phyloP scores from a whole-genome alignment of 345 rosid genomes.

The Boechera stricta region DNA sequence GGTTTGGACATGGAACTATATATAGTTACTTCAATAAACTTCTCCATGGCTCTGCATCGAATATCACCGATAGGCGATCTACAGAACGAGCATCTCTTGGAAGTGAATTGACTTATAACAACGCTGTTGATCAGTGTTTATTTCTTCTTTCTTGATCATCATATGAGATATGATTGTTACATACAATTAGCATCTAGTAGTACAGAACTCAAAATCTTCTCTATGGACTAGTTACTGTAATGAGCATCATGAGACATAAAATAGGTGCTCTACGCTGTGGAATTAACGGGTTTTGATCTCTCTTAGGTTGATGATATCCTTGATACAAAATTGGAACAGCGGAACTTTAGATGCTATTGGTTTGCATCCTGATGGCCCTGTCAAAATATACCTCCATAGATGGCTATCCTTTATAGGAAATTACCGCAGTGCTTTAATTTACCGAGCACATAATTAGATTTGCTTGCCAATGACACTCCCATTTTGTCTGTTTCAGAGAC shows the following conservation, averaged over 20 bases:
- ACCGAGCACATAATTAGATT: not conserved
- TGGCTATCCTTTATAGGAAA: not conserved
- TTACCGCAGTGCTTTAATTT: not conserved
- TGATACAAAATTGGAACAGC: slow-evolving; percentile 71
- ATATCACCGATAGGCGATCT: too few relatives aligned
- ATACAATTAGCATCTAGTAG: not conserved
- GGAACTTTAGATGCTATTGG: slow-evolving; percentile 98
- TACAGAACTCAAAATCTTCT: not conserved
- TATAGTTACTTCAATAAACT: too few relatives aligned
- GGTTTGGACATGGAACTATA: too few relatives aligned
- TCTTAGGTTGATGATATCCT: slow-evolving; percentile 89
- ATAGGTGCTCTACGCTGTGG: not conserved
- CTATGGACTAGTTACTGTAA: slow-evolving; percentile 20
- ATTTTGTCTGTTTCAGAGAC: slow-evolving; percentile 54
- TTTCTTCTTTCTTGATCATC: not conserved
- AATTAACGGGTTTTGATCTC: slow-evolving; percentile 10
- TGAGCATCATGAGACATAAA: slow-evolving; percentile 4
- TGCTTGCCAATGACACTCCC: not conserved
- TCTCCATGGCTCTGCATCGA: too few relatives aligned
- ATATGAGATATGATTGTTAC: slow-evolving; percentile 6
- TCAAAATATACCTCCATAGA: slow-evolving; percentile 67
- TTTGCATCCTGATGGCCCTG: slow-evolving; percentile 91
- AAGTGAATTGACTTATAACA: too few relatives aligned
- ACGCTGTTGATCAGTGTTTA: not conserved
- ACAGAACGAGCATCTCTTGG: too few relatives aligned